phyloP scores from a whole-genome alignment of 768 basidiomycete genomes.

The Pleurotus giganteus region DNA sequence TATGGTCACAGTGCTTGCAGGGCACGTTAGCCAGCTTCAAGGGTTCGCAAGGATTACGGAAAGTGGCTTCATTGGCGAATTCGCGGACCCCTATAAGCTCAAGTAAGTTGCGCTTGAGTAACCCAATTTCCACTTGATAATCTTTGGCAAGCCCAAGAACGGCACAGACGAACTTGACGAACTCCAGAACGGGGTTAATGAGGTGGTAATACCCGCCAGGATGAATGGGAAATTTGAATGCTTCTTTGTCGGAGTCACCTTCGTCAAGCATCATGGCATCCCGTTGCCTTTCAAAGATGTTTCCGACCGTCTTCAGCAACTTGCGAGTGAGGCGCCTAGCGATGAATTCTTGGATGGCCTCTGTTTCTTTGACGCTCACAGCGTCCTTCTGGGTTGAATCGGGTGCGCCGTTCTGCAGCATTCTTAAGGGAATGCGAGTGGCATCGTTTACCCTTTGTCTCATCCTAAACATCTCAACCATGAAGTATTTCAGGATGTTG shows the following conservation, averaged over 20 bases:
- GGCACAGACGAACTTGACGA: constrained; percentile 84
- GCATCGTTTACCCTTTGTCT: constrained; percentile 60
- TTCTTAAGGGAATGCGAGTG: constrained; percentile 67
- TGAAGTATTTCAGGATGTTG: constrained; percentile 72
- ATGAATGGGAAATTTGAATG: constrained; percentile 77
- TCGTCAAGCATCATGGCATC: constrained; percentile 49
- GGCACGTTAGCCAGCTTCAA: constrained; percentile 84
- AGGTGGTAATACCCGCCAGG: constrained; percentile 84
- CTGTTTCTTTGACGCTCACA: constrained; percentile 66
- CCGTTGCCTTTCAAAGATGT: constrained; percentile 58
- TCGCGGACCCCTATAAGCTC: constrained; percentile 86
- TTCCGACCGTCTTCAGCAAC: constrained; percentile 67
- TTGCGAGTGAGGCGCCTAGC: constrained; percentile 76
- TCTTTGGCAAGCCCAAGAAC: constrained; percentile 78
- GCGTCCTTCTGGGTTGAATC: constrained; percentile 66
- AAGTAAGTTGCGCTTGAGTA: constrained; percentile 85
- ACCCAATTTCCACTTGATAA: constrained; percentile 81
- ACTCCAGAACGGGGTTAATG: constrained; percentile 82
- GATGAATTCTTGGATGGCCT: constrained; percentile 73
- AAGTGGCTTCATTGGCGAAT: constrained; percentile 81
- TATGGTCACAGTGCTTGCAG: constrained; percentile 79
- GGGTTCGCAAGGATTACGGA: constrained; percentile 90
- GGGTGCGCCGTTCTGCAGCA: constrained; percentile 60
- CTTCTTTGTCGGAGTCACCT: constrained; percentile 44
- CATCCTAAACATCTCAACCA: constrained; percentile 79